These are phyloP conservation scores for Podospora tetraspora DNA, from an alignment of 495 filamentous ascomycete species.

Conservation along the genomic window DNA sequence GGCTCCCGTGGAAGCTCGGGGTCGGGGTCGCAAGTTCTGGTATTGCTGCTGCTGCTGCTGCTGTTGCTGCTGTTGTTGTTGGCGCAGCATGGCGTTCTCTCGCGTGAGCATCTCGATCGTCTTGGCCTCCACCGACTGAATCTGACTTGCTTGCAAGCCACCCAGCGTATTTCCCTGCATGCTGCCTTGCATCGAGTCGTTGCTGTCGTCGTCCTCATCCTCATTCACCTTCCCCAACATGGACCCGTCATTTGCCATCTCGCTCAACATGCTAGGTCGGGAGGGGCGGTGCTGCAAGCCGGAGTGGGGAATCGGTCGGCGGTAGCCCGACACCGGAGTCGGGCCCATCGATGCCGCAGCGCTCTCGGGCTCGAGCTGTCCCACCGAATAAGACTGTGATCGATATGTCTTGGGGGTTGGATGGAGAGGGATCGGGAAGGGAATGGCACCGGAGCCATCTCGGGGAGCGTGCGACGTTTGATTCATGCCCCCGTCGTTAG, in stretches of 20 bases:
- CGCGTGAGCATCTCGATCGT: slow-evolving; percentile 67
- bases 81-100: slow-evolving; percentile 67
- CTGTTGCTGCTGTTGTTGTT: slow-evolving; percentile 49
- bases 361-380: slow-evolving; percentile 75
- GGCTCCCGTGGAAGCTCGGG: slow-evolving; percentile 54
- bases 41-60: slow-evolving; percentile 35
- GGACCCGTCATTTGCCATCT: slow-evolving; percentile 64
- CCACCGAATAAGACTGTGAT: slow-evolving; percentile 95
- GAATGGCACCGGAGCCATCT: slow-evolving; percentile 49
- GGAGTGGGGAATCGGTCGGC: slow-evolving; percentile 53
- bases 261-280: slow-evolving; percentile 77
- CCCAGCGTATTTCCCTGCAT: not conserved
- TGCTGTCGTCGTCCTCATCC: slow-evolving; percentile 66
- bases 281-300: slow-evolving; percentile 77
- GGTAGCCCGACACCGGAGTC: slow-evolving; percentile 41
- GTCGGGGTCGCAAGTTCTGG: slow-evolving; percentile 55
- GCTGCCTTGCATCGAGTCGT: slow-evolving; percentile 49
- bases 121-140: slow-evolving; percentile 56
- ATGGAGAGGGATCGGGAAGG: slow-evolving; percentile 84
- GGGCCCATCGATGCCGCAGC: slow-evolving; percentile 41
- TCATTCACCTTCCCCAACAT: slow-evolving; percentile 74
- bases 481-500: slow-evolving; percentile 32
- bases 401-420: slow-evolving; percentile 89
- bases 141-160: slow-evolving; percentile 32
- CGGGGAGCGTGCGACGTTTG: slow-evolving; percentile 41